Evolutionary conservation across 2,329 filamentous ascomycete species (phyloP).

Genomic region (Fusarium metavorans): DNA sequence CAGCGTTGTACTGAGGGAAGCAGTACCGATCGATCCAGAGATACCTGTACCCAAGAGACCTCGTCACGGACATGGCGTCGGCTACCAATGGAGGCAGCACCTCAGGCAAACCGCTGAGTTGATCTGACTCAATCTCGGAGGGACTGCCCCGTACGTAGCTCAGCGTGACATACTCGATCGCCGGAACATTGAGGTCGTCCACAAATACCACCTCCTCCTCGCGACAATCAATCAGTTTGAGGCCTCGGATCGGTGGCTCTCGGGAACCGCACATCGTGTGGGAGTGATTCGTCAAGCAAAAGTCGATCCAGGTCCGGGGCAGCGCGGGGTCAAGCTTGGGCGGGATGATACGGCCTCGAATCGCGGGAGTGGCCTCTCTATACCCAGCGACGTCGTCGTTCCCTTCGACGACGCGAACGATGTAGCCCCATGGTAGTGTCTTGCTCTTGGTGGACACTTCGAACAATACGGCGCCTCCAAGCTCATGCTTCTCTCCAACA

Average conservation of each 20-base stretch:
- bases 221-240: slow-evolving; percentile 51
- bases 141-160: slow-evolving; percentile 51
- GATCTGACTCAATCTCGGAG: slow-evolving; percentile 32
- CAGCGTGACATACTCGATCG: slow-evolving; percentile 49
- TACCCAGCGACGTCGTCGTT: slow-evolving; percentile 40
- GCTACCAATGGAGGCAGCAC: slow-evolving; percentile 46
- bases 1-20: slow-evolving; percentile 44
- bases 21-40: slow-evolving; percentile 55
- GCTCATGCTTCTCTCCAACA: slow-evolving; percentile 52
- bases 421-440: slow-evolving; percentile 53
- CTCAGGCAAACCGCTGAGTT: slow-evolving; percentile 38
- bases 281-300: slow-evolving; percentile 48
- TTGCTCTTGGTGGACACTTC: slow-evolving; percentile 54
- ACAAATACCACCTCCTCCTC: slow-evolving; percentile 46
- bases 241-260: slow-evolving; percentile 39
- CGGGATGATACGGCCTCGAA: slow-evolving; percentile 50
- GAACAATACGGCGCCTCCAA: slow-evolving; percentile 51
- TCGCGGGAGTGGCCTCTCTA: slow-evolving; percentile 29
- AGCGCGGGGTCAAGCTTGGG: slow-evolving; percentile 47
- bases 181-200: slow-evolving; percentile 41
- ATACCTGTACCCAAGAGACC: slow-evolving; percentile 50
- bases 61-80: slow-evolving; percentile 50
- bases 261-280: slow-evolving; percentile 36
- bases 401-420: slow-evolving; percentile 48
- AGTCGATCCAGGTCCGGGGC: slow-evolving; percentile 50